These are phyloP conservation scores for Solidago caesia DNA, from an alignment of 129 eudicot species.

Conservation along the genomic window DNA sequence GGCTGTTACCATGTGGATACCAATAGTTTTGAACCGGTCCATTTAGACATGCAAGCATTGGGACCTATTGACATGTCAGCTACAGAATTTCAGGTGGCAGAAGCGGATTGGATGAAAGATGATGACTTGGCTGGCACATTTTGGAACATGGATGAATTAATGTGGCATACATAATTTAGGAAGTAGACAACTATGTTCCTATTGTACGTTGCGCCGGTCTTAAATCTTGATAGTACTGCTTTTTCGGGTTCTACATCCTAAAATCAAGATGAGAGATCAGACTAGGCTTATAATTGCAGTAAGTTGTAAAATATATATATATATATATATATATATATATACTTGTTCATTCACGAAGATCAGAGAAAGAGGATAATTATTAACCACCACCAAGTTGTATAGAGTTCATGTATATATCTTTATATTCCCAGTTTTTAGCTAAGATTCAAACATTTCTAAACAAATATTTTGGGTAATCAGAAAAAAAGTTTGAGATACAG, in stretches of 20 bases:
- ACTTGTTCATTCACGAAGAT: conserved; percentile 4
- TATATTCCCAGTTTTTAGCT: too few species aligned
- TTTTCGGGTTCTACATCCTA: not conserved
- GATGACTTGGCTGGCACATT: conserved; percentile 35
- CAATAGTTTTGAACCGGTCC: conserved; percentile 20
- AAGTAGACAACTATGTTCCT: conserved; percentile 18
- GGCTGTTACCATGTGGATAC: conserved; percentile 27
- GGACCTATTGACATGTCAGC: conserved; percentile 21
- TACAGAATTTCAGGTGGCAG: conserved; percentile 25
- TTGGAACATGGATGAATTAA: conserved; percentile 44
- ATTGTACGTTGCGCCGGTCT: not conserved
- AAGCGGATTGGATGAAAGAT: conserved; percentile 35
- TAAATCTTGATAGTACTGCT: not conserved
- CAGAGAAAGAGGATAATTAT: too few species aligned
- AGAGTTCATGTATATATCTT: too few species aligned
- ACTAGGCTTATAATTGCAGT: conserved; percentile 1
- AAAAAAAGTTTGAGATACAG: too few species aligned
- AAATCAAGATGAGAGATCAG: not conserved
- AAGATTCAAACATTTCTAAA: too few species aligned
- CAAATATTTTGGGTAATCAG: too few species aligned
- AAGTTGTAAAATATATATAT: conserved; percentile 23
- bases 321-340: not conserved
- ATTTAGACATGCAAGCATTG: conserved; percentile 22
- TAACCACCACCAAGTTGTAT: too few species aligned
- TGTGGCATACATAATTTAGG: conserved; percentile 32